Percentiles rank a stretch among this genome's conserved stretches.
These are phyloP conservation scores for Ceratocystis alfenasii DNA, from an alignment of 2,329 filamentous ascomycete genomes.

Conservation along the genomic window DNA sequence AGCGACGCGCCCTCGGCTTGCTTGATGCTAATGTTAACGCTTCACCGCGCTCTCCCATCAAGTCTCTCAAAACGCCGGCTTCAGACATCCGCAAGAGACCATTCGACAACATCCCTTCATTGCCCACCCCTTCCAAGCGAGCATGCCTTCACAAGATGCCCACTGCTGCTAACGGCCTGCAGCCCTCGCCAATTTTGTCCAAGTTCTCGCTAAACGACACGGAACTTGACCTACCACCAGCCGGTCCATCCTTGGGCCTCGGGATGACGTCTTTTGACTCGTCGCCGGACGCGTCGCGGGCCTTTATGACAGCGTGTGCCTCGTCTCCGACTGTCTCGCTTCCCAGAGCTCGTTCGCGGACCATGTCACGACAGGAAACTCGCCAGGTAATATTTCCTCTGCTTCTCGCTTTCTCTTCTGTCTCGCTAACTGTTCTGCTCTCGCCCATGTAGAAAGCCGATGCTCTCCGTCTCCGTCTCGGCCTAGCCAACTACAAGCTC, in stretches of 20 bases:
- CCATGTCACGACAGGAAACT: constrained; percentile 21
- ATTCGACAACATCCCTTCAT: constrained; percentile 15
- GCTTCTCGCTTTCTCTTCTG: not conserved
- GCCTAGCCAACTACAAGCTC: constrained; percentile 63
- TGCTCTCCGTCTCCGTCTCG: constrained; percentile 54
- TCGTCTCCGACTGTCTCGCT: constrained; percentile 10
- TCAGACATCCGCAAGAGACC: constrained; percentile 13
- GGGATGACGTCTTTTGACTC: constrained; percentile 14
- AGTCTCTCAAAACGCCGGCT: constrained; percentile 17
- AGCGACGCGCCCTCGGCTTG: constrained; percentile 22
- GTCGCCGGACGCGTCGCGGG: constrained; percentile 20
- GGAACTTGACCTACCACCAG: constrained; percentile 1
- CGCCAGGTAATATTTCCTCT: constrained; percentile 31
- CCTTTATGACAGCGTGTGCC: constrained; percentile 18
- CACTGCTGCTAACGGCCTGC: constrained; percentile 5
- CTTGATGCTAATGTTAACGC: constrained; percentile 22
- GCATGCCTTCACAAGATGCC: not conserved
- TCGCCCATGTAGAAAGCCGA: constrained; percentile 44
- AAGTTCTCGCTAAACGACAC: constrained; percentile 11
- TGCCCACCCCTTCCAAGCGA: constrained; percentile 15
- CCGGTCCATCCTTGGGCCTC: not conserved
- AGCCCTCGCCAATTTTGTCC: constrained; percentile 17
- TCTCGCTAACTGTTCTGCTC: constrained; percentile 13
- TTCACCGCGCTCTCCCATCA: constrained; percentile 18
- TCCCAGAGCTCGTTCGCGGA: constrained; percentile 5